Evolutionary conservation across 2,329 filamentous ascomycete species (phyloP), one percentile per base, ranked within the genome.

Genomic region (Acrodontium crateriforme): DNA sequence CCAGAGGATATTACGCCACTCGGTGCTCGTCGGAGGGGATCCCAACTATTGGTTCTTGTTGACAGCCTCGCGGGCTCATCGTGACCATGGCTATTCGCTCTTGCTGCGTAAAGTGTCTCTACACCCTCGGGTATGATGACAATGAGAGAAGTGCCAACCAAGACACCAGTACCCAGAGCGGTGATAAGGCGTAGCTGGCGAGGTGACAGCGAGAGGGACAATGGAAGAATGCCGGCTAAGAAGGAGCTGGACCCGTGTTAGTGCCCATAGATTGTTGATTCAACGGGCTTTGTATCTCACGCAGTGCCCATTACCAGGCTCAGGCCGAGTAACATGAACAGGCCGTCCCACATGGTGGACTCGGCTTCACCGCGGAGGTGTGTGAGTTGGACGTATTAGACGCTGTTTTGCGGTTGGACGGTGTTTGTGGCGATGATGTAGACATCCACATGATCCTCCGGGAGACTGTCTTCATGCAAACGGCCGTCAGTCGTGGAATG

Each of bases 41-140:
- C 20, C n/a, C 10, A 10, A n/a, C 13, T 10, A 4, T 22, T 10
- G 5, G 13, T 4, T 12, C n/a, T 22, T 22, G 20, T 8, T 12
- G 13, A n/a, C n/a, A n/a, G 10, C 8, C 20, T 10, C 8, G 20
- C 20, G n/a, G 20, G 21, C 31, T 29, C 18, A 3, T 24, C 15
- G 35, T 45, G 40, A 10, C 37, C 29, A 21, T 45, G 32, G 8
- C 36, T 32, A 24, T 28, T 32, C 6, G 36, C 40, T 11, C 37
- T 39, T 19, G 70, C 65, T 41, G 60, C 74, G 42, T 89, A 82
- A 32, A 94, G 68, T 3, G 89, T 87, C 51, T 94, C 85, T 34
- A 95, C 77, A 19, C 89, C 89, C 55, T 98, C 89, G 1, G 89
- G 89, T 46, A 98, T 93, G 49, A 98, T 95, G 17, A 98, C 84